Base-by-base conservation (phyloP, 2,329 filamentous ascomycete species). In the Botryosphaeria agaves region DNA sequence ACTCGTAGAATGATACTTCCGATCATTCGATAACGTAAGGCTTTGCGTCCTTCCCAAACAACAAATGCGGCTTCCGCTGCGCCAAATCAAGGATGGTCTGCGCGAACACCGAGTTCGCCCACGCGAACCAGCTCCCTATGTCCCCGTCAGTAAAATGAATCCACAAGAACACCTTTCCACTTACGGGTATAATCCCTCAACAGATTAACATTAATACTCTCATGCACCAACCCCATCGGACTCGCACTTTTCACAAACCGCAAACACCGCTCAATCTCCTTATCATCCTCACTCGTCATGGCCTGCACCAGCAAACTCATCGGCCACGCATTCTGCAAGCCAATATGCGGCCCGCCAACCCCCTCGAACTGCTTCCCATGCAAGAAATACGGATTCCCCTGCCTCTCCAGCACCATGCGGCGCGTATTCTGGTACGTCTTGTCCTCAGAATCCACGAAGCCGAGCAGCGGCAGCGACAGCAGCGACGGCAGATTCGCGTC, bases 41-140 rank as follows among this genome's bases (percentile, higher is more conserved):
- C 38, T 64, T 55, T 3, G 62, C 64, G 0, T 69, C 72, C 28
- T 69, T 54, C 9, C 72, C 76, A 50, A 94, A 93, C 23, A 95
- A 66, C 42, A 95, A 52, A 52, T 92, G 71, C 3, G 89, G 89
- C 53, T 92, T 93, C 49, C 87, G 63, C 53, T 77, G 76, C 1
- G 85, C 89, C 31, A 98, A 50, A 57, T 94, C 83, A 30, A 98
- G 58, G 27, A 98, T 82, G 0, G 85, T 92, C 52, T 83, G 76
- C 9, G 87, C 84, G 55, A 93, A 95, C 7, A 98, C 83, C 1
- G 83, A 89, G 43, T 98, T 98, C 7, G 89, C 89, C 89, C 85
- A 95, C 2, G 87, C 83, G 51, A 95, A 95, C 87, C 87, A 95
- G 46, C 78, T 83, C 39, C 72, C 66, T 69, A 35, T 25, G 29